These are phyloP conservation scores for Globisporangium canariense DNA, from an alignment of 352 stramenopile species.

Conservation along the genomic window DNA sequence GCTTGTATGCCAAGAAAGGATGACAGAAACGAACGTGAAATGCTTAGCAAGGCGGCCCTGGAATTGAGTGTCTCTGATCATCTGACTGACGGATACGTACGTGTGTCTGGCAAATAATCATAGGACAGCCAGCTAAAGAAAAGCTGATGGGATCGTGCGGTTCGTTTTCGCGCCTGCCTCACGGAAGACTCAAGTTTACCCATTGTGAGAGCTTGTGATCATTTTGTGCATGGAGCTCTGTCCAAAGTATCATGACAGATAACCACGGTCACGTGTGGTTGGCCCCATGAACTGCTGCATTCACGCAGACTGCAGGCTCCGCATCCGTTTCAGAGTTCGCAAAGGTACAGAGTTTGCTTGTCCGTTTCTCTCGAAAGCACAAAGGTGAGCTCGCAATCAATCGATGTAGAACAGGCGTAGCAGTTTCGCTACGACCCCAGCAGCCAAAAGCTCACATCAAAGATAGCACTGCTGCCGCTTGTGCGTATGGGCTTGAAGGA, in stretches of 20 bases:
- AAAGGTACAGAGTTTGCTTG: neutral
- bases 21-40: neutral
- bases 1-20: neutral
- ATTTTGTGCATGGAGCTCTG: neutral
- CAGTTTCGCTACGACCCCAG: neutral
- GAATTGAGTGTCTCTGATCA: neutral
- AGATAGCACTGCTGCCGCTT: neutral
- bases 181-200: neutral
- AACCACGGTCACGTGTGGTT: neutral
- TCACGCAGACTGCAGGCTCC: neutral
- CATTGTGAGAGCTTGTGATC: neutral
- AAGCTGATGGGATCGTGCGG: neutral
- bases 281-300: neutral
- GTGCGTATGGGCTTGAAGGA: neutral
- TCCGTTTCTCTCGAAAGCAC: slow-evolving; percentile 1
- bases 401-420: neutral
- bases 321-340: slow-evolving; percentile 6
- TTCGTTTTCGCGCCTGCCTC: slow-evolving; percentile 3
- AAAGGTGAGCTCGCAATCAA: neutral
- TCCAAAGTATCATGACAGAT: neutral
- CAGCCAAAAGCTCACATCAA: neutral
- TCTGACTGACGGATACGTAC: neutral
- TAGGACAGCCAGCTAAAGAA: neutral
- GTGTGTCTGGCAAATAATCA: neutral
- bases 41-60: neutral